These are phyloP conservation scores for Albugo candida DNA, from an alignment of 352 stramenopile species.

Conservation along the genomic window DNA sequence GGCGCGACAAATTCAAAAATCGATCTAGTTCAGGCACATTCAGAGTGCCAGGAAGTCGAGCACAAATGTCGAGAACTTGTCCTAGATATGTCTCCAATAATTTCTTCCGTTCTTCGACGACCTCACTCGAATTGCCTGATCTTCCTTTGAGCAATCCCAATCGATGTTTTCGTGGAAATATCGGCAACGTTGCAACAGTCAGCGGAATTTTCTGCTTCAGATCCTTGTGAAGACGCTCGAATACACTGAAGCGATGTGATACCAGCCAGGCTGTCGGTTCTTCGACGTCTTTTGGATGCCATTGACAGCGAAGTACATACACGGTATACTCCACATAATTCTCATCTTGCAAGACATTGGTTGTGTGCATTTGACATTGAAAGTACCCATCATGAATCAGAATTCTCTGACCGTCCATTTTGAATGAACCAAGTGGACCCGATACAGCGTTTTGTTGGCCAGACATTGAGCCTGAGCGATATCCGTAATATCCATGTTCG, in stretches of 20 bases:
- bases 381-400: slow-evolving; percentile 76
- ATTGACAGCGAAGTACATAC: slow-evolving; percentile 73
- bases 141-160: slow-evolving; percentile 71
- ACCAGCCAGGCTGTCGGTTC: slow-evolving; percentile 43
- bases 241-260: slow-evolving; percentile 52
- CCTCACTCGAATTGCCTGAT: slow-evolving; percentile 69
- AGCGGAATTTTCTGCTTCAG: slow-evolving; percentile 51
- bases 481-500: slow-evolving; percentile 37
- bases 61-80: slow-evolving; percentile 67
- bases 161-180: slow-evolving; percentile 72
- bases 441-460: slow-evolving; percentile 34
- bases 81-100: slow-evolving; percentile 65
- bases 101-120: slow-evolving; percentile 70
- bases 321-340: slow-evolving; percentile 81
- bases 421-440: slow-evolving; percentile 52
- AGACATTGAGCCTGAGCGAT: slow-evolving; percentile 33
- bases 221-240: slow-evolving; percentile 54
- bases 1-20: slow-evolving; percentile 71
- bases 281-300: slow-evolving; percentile 37
- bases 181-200: slow-evolving; percentile 32
- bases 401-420: slow-evolving; percentile 52
- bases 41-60: slow-evolving; percentile 52
- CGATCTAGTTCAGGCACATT: slow-evolving; percentile 72
- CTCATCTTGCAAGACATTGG: slow-evolving; percentile 72
- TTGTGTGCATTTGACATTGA: slow-evolving; percentile 68